A percentile compares a stretch with the other conserved stretches of the same genome.
phyloP scores from a whole-genome alignment of 306 rosid species.

The Quillaja saponaria region DNA sequence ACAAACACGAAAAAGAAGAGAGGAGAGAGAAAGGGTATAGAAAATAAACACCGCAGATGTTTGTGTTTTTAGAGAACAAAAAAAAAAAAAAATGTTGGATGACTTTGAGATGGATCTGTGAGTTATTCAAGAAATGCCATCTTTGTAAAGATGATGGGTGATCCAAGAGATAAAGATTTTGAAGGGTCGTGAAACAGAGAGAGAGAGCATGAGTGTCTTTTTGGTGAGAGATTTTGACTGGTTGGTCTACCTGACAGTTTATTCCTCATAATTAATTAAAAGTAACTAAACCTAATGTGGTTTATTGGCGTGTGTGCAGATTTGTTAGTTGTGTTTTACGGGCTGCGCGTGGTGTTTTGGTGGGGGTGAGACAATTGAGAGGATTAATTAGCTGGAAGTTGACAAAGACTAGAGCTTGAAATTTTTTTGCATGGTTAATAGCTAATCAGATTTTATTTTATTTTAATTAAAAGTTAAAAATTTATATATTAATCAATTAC shows the following conservation, averaged over 20 bases:
- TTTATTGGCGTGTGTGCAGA: not conserved
- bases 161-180: not conserved
- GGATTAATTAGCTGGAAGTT: too few species aligned
- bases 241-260: slow-evolving; percentile 77
- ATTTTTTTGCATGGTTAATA: too few species aligned
- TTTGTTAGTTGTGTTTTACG: slow-evolving; percentile 38
- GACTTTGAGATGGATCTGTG: slow-evolving; percentile 75
- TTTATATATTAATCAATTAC: too few species aligned
- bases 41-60: slow-evolving; percentile 24
- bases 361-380: not conserved
- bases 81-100: slow-evolving; percentile 31
- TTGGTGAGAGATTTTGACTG: slow-evolving; percentile 50
- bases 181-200: slow-evolving; percentile 43
- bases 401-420: too few species aligned
- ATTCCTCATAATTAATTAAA: not conserved
- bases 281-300: too few species aligned
- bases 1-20: too few species aligned
- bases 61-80: not conserved
- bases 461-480: too few species aligned
- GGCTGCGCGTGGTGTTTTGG: slow-evolving; percentile 5
- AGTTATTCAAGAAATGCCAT: slow-evolving; percentile 37
- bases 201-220: not conserved
- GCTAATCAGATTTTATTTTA: too few species aligned
- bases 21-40: slow-evolving; percentile 21
- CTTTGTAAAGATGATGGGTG: slow-evolving; percentile 27